Base-by-base conservation (phyloP, 2,329 filamentous ascomycete species). In the Pyricularia sp. region DNA sequence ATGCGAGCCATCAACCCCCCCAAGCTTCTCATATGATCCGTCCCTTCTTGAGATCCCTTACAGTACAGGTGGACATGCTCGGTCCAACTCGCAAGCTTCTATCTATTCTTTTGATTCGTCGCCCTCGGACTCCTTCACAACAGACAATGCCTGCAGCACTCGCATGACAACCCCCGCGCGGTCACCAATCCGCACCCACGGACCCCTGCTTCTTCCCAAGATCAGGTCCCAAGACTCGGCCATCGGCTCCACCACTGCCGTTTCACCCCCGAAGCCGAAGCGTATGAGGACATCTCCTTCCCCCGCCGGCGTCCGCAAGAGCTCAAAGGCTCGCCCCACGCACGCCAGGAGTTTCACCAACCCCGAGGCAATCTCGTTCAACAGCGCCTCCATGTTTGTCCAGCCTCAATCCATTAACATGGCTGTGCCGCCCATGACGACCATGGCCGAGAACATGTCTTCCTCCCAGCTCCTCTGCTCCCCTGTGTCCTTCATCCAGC, bases 221-320 rank as follows among this genome's bases (percentile, higher is more conserved):
- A 93, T 96, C 78, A 85, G 91, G 67, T 85, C 85, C 55, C 91
- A 94, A 77, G 91, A 96, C 77, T 89, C 93, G 76, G 82, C 88
- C 67, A 84, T 91, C 67, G 85, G 87, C 69, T 83, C 83, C 55
- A 78, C 79, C 53, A 79, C 78, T 57, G 66, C 66, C 26, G 82
- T 82, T 62, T 77, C 79, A 55, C 78, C 80, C 63, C 73, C 74
- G 33, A 72, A 75, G 22, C 78, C 81, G 60, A 85, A 88, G 75
- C 83, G 86, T 71, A 72, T 82, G 75, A 74, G 84, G 79, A 79
- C 83, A 73, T 74, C 81, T 71, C 76, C 82, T 75, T 70, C 77
- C 69, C 80, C 74, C 65, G 74, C 31, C 66, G 49, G 2, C 31
- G 74, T 31, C 64, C 33, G 68, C 55, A 59, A 59, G 55, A 59